Percentiles rank a stretch among this genome's conserved stretches.
phyloP scores from a whole-genome alignment of 441 rosid species.

The Geranium incanum region DNA sequence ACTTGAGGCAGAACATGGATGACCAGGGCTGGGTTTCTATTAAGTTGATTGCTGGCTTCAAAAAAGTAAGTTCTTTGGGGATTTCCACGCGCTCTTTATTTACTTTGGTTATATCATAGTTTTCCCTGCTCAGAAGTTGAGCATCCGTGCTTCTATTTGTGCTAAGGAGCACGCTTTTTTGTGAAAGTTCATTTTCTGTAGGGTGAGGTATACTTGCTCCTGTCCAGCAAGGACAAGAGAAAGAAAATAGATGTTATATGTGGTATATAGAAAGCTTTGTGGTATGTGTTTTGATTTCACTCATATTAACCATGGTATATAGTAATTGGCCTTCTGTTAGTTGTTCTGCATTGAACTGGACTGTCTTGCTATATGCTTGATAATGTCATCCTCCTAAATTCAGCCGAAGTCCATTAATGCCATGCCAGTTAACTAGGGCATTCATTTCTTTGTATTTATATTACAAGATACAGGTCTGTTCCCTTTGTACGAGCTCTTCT shows the following conservation, averaged over 20 bases:
- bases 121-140: conserved; percentile 17
- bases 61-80: conserved; percentile 44
- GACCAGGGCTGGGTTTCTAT: conserved; percentile 80
- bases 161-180: background rate
- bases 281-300: background rate
- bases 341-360: background rate
- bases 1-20: conserved; percentile 83
- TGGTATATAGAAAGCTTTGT: background rate
- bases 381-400: background rate
- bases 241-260: background rate
- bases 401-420: background rate
- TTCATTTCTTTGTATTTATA: background rate
- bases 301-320: background rate
- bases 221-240: background rate
- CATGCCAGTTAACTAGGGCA: background rate
- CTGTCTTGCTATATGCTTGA: background rate
- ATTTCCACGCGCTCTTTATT: conserved; percentile 6
- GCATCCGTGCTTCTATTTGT: background rate
- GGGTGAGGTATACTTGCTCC: background rate
- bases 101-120: conserved; percentile 13
- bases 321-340: conserved; percentile 2
- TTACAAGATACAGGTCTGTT: background rate
- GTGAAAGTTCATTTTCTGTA: background rate
- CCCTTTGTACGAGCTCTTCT: background rate
- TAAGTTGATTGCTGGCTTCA: conserved; percentile 67